These are phyloP conservation scores for Saturnispora ahearnii DNA, from an alignment of 805 yeast species.

Conservation along the genomic window DNA sequence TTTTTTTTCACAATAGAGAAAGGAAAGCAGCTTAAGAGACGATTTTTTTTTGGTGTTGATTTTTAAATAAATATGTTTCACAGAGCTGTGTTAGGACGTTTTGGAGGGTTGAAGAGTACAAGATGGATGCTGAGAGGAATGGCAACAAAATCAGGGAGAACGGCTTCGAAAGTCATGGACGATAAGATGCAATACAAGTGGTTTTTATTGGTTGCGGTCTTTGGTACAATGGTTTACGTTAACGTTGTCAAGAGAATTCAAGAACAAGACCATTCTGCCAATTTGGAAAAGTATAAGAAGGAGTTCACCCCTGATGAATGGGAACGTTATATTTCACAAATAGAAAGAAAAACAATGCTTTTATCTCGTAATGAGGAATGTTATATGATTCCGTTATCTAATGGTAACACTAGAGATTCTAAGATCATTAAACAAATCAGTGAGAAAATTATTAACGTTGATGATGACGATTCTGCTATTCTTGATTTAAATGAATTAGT, in stretches of 20 bases:
- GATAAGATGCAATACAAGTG: conserved; percentile 14
- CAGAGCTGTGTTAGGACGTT: neutral
- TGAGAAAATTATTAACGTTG: conserved; percentile 10
- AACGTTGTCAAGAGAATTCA: conserved; percentile 25
- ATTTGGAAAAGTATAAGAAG: conserved; percentile 27
- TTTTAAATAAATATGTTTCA: neutral
- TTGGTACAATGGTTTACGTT: conserved; percentile 36
- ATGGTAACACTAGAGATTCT: conserved; percentile 9
- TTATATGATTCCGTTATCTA: conserved; percentile 24
- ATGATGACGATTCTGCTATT: conserved; percentile 19
- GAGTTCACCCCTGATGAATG: conserved; percentile 43
- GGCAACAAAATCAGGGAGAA: neutral
- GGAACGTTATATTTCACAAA: conserved; percentile 29
- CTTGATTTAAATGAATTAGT: conserved; percentile 46
- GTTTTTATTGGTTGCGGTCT: conserved; percentile 30
- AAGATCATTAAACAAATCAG: conserved; percentile 11
- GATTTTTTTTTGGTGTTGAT: neutral
- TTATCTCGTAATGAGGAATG: conserved; percentile 22
- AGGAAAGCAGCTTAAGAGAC: neutral
- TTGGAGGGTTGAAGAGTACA: neutral
- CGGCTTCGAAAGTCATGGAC: conserved; percentile 9
- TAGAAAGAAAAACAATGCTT: conserved; percentile 24
- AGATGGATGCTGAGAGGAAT: neutral
- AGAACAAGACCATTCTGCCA: conserved; percentile 25
- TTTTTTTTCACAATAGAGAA: neutral